These are phyloP conservation scores for Sugiyamaella pinicola DNA, from an alignment of 1,139 yeast genomes.

Conservation along the genomic window DNA sequence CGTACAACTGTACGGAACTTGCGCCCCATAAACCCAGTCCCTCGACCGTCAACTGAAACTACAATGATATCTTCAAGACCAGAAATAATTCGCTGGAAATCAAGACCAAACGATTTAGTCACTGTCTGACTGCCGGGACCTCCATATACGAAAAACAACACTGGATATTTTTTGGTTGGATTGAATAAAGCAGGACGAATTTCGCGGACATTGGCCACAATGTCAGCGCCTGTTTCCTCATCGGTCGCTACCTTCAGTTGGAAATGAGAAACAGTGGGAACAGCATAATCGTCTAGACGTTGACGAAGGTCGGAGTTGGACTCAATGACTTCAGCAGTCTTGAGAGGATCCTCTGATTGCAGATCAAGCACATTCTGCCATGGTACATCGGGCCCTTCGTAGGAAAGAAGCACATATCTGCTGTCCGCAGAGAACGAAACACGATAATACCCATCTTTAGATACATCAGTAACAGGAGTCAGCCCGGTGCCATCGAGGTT, in stretches of 20 bases:
- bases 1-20: conserved; percentile 66
- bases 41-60: conserved; percentile 87
- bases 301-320: conserved; percentile 39
- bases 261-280: conserved; percentile 60
- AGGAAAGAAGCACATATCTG: conserved; percentile 55
- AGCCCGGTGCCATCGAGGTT: conserved; percentile 48
- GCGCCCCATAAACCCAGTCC: conserved; percentile 92
- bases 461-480: conserved; percentile 55
- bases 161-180: conserved; percentile 59
- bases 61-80: conserved; percentile 74
- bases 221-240: conserved; percentile 43
- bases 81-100: conserved; percentile 70
- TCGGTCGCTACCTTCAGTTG: conserved; percentile 50
- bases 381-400: conserved; percentile 69
- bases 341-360: conserved; percentile 39
- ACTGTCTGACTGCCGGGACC: conserved; percentile 92
- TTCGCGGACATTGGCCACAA: conserved; percentile 68
- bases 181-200: conserved; percentile 72
- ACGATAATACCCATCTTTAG: conserved; percentile 64
- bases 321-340: conserved; percentile 43
- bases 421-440: conserved; percentile 66
- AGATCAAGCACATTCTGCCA: conserved; percentile 60
- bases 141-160: conserved; percentile 83
- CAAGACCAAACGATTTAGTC: conserved; percentile 54
- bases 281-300: conserved; percentile 44